Evolutionary conservation across 495 filamentous ascomycete genomes (phyloP).

Genomic region (Penicillium pulvis): DNA sequence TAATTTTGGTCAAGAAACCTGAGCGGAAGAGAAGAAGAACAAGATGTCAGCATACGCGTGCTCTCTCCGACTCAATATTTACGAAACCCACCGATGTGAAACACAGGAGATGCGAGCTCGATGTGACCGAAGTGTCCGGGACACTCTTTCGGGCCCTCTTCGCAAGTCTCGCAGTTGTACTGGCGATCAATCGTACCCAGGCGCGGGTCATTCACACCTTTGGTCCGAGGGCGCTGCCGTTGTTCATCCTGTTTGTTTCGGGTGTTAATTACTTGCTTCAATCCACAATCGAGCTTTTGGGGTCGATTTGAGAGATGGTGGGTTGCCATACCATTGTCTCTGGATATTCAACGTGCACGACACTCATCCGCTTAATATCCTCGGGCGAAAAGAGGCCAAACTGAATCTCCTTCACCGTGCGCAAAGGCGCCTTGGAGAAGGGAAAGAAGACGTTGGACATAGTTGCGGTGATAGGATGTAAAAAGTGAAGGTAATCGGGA

Average conservation of each 20-base stretch:
- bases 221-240: slow-evolving; percentile 79
- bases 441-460: slow-evolving; percentile 95
- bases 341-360: slow-evolving; percentile 87
- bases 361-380: slow-evolving; percentile 97
- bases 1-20: slow-evolving; percentile 96
- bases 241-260: slow-evolving; percentile 68
- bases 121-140: slow-evolving; percentile 98
- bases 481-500: slow-evolving; percentile 14
- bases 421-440: slow-evolving; percentile 91
- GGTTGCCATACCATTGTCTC: slow-evolving; percentile 81
- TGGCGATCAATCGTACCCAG: slow-evolving; percentile 93
- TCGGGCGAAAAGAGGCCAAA: slow-evolving; percentile 96
- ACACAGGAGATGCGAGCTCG: slow-evolving; percentile 92
- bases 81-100: slow-evolving; percentile 63
- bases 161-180: slow-evolving; percentile 92
- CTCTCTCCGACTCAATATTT: not conserved
- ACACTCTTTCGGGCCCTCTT: slow-evolving; percentile 91
- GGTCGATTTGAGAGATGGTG: not conserved
- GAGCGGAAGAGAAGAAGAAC: slow-evolving; percentile 31
- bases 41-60: not conserved
- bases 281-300: not conserved
- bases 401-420: slow-evolving; percentile 96
- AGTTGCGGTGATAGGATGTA: slow-evolving; percentile 42
- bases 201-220: slow-evolving; percentile 89
- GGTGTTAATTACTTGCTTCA: not conserved